Base-by-base conservation (phyloP, 192 early-diverging fungal genomes). In the Coemansia sp. region DNA sequence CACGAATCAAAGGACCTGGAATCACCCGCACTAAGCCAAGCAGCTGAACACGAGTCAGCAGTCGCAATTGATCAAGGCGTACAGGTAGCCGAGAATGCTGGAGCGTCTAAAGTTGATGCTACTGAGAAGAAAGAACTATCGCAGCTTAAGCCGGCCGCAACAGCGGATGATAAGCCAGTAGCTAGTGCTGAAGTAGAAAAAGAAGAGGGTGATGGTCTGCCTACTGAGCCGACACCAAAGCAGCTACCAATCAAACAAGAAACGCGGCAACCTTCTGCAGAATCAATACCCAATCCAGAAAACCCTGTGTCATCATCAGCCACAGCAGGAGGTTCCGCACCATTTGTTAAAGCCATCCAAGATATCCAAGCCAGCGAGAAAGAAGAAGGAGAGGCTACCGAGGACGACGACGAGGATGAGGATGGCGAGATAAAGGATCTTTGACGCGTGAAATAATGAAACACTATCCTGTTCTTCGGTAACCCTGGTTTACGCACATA, bases 331-430 rank as follows among this genome's bases (percentile, higher is more conserved):
- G 23, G 48, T 23, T 10, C 21, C 12, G 48, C 21, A 26, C 39
- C 34, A 12, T 12, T 46, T 18, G 37, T 40, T 20, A 29, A 53
- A 23, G 21, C n/a, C 26, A 64, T 52, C 34, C 30, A 15, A 13
- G 25, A 48, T 25, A 45, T 66, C 6, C 46, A 53, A 34, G 58
- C 51, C 2, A 26, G 31, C 13, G 78, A 72, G 40, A 65, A 48
- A 67, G 78, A 81, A 20, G 78, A 81, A 7, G 78, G 78, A 13
- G 78, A 75, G 59, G 72, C 78, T 3, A 81, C 78, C 8, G 78
- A 81, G 33, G 72, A 81, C 56, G 73, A 81, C 43, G 43, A 75
- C 4, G 78, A 75, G 20, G 78, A 75, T 29, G 78, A 81, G 61
- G 78, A 81, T 43, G 78, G 78, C 59, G 78, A 81, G 35, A 81